These are phyloP conservation scores for Conidiobolus coronatus DNA, from an alignment of 371 early-diverging fungal genomes.

Conservation along the genomic window DNA sequence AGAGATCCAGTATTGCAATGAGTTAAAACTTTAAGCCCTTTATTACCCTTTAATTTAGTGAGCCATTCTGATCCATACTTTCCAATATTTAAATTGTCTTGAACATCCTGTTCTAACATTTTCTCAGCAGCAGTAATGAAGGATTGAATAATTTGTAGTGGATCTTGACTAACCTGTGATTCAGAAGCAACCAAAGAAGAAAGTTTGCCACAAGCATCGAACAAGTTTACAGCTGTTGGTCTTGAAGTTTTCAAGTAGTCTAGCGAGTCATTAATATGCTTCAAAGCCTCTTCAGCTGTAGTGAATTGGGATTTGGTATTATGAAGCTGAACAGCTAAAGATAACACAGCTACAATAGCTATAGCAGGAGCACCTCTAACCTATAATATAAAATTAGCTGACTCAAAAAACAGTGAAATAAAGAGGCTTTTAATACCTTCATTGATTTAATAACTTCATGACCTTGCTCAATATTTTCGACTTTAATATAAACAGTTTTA, in stretches of 20 bases:
- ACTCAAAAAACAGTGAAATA: background rate
- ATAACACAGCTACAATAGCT: constrained; percentile 83
- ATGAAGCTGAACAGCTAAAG: constrained; percentile 63
- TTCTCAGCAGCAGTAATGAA: constrained; percentile 52
- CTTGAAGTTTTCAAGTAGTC: constrained; percentile 71
- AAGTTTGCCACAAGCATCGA: constrained; percentile 69
- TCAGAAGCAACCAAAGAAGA: constrained; percentile 14
- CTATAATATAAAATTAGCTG: background rate
- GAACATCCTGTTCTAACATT: constrained; percentile 68
- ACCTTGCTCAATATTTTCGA: constrained; percentile 40
- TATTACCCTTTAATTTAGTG: background rate
- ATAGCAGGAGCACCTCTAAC: constrained; percentile 90
- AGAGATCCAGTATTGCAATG: constrained; percentile 92
- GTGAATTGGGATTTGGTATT: constrained; percentile 3
- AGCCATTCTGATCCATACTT: constrained; percentile 47
- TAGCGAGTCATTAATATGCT: constrained; percentile 32
- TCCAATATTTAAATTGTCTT: constrained; percentile 79
- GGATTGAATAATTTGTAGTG: constrained; percentile 19
- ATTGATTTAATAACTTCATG: constrained; percentile 79
- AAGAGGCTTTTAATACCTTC: constrained; percentile 24
- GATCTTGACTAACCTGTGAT: constrained; percentile 8
- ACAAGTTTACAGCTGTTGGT: constrained; percentile 91
- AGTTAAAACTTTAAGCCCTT: constrained; percentile 46
- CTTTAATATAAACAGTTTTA: constrained; percentile 48
- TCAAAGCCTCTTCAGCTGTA: constrained; percentile 13